Evolutionary conservation across 75 land plant genomes (phyloP).

Genomic region (Picea sitchensis): DNA sequence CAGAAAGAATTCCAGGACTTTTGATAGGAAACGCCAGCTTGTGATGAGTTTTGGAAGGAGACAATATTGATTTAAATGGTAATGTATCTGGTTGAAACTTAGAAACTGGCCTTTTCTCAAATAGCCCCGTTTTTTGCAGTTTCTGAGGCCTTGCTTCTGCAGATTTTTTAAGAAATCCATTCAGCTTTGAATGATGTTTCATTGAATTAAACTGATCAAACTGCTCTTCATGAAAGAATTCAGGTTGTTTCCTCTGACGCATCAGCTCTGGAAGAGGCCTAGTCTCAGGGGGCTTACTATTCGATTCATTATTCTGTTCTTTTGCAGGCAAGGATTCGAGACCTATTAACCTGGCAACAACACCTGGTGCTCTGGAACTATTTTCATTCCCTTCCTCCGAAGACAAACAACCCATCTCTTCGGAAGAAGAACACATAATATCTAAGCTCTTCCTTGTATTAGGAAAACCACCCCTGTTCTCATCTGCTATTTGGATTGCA

Average conservation of each 20-base stretch:
- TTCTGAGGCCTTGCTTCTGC: constrained; percentile 30
- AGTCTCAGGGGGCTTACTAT: constrained; percentile 21
- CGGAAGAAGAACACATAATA: not conserved
- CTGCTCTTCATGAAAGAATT: constrained; percentile 15
- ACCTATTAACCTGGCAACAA: constrained; percentile 95
- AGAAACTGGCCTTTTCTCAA: constrained; percentile 52
- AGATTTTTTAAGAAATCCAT: constrained; percentile 14
- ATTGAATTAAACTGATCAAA: constrained; percentile 4
- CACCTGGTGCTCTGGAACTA: constrained; percentile 57
- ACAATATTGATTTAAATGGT: constrained; percentile 56
- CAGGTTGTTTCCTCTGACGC: constrained; percentile 11
- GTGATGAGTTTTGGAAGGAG: constrained; percentile 57
- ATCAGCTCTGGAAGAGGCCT: constrained; percentile 17
- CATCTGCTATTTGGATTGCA: constrained; percentile 67
- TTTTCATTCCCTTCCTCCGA: constrained; percentile 26
- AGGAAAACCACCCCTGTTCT: constrained; percentile 75
- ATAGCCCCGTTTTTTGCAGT: constrained; percentile 43
- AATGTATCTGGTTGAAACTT: constrained; percentile 71
- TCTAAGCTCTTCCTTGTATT: constrained; percentile 18
- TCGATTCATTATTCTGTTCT: constrained; percentile 10
- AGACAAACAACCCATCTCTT: not conserved
- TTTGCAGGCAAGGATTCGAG: constrained; percentile 72
- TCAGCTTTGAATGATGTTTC: constrained; percentile 13
- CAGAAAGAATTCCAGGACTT: constrained; percentile 51
- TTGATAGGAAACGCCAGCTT: constrained; percentile 72